Evolutionary conservation across 164 flowering plant species (phyloP).

Genomic region (Tetracentron sinense): DNA sequence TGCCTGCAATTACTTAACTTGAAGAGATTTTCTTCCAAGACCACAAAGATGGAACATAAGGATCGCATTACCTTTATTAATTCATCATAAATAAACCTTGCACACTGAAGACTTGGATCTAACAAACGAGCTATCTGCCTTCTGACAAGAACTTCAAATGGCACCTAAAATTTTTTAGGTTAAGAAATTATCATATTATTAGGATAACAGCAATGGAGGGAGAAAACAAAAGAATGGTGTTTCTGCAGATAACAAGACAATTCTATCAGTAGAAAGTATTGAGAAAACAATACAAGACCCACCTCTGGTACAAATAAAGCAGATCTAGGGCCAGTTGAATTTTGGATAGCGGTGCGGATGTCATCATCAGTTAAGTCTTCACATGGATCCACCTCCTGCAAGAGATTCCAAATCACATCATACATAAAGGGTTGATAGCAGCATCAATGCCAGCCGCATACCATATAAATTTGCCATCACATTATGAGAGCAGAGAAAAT

Average conservation of each 20-base stretch:
- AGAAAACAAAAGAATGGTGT: neutral
- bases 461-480: too few species aligned
- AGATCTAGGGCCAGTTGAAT: constrained; percentile 90
- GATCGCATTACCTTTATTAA: constrained; percentile 55
- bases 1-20: neutral
- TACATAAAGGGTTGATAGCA: too few species aligned
- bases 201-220: neutral
- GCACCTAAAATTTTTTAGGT: constrained; percentile 45
- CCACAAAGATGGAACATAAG: neutral
- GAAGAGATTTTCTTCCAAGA: neutral
- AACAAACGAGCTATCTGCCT: constrained; percentile 82
- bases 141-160: constrained; percentile 86
- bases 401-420: constrained; percentile 5
- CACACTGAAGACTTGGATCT: constrained; percentile 95
- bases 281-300: constrained; percentile 24
- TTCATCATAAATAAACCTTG: constrained; percentile 86
- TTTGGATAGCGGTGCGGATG: constrained; percentile 89
- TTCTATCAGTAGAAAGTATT: neutral
- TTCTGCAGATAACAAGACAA: neutral
- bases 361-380: constrained; percentile 90
- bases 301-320: constrained; percentile 96
- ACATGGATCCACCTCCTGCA: constrained; percentile 97
- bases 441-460: too few species aligned
- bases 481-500: too few species aligned
- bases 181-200: constrained; percentile 1